Evolutionary conservation across 2,329 filamentous ascomycete species (phyloP).

Genomic region (Zymoseptoria tritici): DNA sequence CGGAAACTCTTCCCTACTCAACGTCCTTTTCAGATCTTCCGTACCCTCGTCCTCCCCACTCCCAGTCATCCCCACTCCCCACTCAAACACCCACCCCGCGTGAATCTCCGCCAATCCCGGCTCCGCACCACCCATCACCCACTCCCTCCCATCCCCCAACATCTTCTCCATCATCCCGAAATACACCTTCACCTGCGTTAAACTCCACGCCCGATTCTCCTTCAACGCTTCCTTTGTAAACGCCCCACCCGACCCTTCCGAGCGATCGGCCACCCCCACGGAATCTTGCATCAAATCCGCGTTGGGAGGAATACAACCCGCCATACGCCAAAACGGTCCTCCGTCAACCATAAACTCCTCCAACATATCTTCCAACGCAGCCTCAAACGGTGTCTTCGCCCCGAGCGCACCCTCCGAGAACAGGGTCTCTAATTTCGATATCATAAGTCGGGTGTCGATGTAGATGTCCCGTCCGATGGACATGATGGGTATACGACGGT

Average conservation of each 20-base stretch:
- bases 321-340: constrained; percentile 12
- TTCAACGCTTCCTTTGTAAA: constrained; percentile 8
- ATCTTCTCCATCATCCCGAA: constrained; percentile 18
- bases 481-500: constrained; percentile 18
- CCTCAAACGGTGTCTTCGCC: constrained; percentile 6
- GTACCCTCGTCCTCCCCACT: no score
- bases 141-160: constrained; percentile 16
- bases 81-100: constrained; percentile 14
- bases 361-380: constrained; percentile 12
- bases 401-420: constrained; percentile 7
- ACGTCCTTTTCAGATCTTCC: constrained; percentile 8
- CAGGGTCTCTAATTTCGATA: constrained; percentile 12
- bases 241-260: constrained; percentile 9
- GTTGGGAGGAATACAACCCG: constrained; percentile 8
- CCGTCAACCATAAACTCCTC: constrained; percentile 16
- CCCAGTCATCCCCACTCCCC: constrained; percentile 11
- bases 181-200: constrained; percentile 14
- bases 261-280: constrained; percentile 14
- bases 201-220: constrained; percentile 7
- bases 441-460: constrained; percentile 18
- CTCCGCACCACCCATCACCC: constrained; percentile 9
- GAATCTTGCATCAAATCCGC: constrained; percentile 10
- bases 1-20: constrained; percentile 9
- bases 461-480: constrained; percentile 19
- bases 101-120: constrained; percentile 18